Base-by-base conservation (phyloP, 2,329 filamentous ascomycete species). In the Fonsecaea pedrosoi region DNA sequence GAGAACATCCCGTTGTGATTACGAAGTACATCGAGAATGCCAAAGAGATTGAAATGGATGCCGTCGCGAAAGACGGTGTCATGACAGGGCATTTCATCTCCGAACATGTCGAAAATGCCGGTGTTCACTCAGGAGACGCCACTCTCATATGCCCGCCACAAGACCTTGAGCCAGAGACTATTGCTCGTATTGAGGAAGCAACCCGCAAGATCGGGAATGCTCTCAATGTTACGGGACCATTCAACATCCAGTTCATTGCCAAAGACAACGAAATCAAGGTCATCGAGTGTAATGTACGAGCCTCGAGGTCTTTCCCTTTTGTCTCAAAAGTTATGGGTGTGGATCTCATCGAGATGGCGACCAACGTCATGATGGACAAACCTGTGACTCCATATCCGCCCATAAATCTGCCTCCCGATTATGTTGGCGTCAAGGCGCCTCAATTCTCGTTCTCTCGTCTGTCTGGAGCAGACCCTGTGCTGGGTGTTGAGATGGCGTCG, bases 191-290 rank as follows among this genome's bases (percentile, higher is more conserved):
- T 65, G 93, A 94, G 78, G 94, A 97, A 78, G 95, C 95, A 2
- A 98, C 95, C 13, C 86, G 90, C 73, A 98, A 98, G 86, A 98
- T 99, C 74, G 95, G 91, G 72, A 89, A 91, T 69, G 94, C 95
- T 15, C 86, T 98, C 66, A 97, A 98, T 77, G 90, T 99, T 64
- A 98, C 95, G 48, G 95, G 95, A 58, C 95, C 95, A 25, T 97
- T 91, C 86, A 99, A 99, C 82, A 99, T 99, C 70, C 95, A 99
- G 78, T 98, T 99, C 83, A 99, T 99, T 75, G 95, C 95, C 75
- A 98, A 98, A 83, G 94, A 98, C 79, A 98, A 98, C 78, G 94
- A 98, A 73, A 98, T 99, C 84, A 98, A 98, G 85, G 95, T 99
- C 72, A 99, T 99, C 71, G 95, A 99, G 82, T 98, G 95, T 82